Evolutionary conservation across 2,329 filamentous ascomycete species (phyloP).

Genomic region (Macrophomina tecta): DNA sequence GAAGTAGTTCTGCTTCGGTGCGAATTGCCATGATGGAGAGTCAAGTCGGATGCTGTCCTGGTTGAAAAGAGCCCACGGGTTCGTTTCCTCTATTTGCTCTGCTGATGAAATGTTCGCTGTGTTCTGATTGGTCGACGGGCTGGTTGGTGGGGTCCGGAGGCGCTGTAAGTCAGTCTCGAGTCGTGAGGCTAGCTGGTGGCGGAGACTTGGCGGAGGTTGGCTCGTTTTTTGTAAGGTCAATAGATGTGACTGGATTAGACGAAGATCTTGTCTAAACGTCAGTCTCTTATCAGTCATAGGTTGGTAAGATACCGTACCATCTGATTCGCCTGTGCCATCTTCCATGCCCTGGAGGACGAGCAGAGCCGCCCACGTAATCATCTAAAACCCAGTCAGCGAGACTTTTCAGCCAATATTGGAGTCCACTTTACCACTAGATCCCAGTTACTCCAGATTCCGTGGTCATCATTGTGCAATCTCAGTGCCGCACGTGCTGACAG

Average conservation of each 20-base stretch:
- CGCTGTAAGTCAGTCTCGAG: slow-evolving; percentile 30
- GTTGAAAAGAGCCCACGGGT: slow-evolving; percentile 31
- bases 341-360: slow-evolving; percentile 53
- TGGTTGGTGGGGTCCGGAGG: slow-evolving; percentile 28
- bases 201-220: slow-evolving; percentile 32
- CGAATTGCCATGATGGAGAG: slow-evolving; percentile 26
- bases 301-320: neutral
- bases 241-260: slow-evolving; percentile 30
- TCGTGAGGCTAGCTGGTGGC: slow-evolving; percentile 30
- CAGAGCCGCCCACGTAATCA: slow-evolving; percentile 54
- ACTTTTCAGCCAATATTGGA: neutral
- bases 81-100: slow-evolving; percentile 21
- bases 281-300: neutral
- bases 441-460: slow-evolving; percentile 54
- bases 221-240: slow-evolving; percentile 29
- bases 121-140: slow-evolving; percentile 18
- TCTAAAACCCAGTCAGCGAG: slow-evolving; percentile 26
- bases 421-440: slow-evolving; percentile 41
- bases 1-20: slow-evolving; percentile 21
- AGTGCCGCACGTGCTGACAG: slow-evolving; percentile 51
- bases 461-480: slow-evolving; percentile 49
- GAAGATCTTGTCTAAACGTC: slow-evolving; percentile 24
- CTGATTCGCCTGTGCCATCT: slow-evolving; percentile 46
- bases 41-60: slow-evolving; percentile 30
- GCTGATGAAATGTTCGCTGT: neutral